Evolutionary conservation across 768 basidiomycete genomes (phyloP).

Genomic region (Suillus placidus): DNA sequence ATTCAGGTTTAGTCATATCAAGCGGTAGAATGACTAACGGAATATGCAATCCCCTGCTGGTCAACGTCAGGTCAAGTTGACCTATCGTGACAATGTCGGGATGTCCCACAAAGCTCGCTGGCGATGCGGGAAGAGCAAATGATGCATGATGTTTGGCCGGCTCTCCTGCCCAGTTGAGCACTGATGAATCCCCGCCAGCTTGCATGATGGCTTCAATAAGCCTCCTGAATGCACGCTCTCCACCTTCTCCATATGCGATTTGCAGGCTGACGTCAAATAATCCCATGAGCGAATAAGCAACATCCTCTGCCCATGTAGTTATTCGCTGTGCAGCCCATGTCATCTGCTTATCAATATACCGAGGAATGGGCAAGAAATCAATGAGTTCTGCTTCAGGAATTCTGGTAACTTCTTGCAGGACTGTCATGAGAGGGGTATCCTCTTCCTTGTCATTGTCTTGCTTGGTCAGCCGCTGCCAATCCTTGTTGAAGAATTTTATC

Average conservation of each 20-base stretch:
- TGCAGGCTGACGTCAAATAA: background rate
- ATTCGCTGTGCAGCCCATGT: background rate
- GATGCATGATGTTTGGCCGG: background rate
- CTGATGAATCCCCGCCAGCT: background rate
- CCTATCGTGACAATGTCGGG: background rate
- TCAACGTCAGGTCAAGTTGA: background rate
- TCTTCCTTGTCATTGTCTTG: background rate
- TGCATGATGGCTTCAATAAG: background rate
- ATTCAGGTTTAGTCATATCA: background rate
- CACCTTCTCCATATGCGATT: background rate
- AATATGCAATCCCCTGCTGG: background rate
- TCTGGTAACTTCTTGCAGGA: background rate
- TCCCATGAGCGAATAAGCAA: background rate
- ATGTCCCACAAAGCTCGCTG: background rate
- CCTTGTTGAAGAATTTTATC: background rate
- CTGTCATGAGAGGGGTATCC: background rate
- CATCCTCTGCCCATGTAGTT: background rate
- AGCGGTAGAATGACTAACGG: background rate
- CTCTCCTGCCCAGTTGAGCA: background rate
- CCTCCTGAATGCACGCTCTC: background rate
- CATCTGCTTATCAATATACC: background rate
- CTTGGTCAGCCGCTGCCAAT: background rate
- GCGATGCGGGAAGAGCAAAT: background rate
- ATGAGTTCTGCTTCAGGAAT: background rate
- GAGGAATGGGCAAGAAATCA: background rate